Conservation (phyloP, 345 rosid species). For the Gossypium stocksii region DNA sequence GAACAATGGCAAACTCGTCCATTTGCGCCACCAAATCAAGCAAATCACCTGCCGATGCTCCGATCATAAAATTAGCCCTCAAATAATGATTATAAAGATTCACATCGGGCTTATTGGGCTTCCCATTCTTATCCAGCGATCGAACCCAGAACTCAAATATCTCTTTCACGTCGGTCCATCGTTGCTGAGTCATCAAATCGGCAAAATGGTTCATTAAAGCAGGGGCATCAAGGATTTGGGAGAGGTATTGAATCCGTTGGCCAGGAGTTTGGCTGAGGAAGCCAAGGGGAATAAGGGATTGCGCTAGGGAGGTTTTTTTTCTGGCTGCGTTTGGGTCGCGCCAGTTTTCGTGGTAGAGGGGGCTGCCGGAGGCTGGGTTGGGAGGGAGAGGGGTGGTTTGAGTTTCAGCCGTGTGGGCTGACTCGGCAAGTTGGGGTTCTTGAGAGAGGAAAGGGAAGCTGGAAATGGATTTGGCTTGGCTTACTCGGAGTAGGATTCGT, state of each 20-base stretch:
- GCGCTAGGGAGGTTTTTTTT: slow-evolving; percentile 18
- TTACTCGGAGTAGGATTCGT: slow-evolving; percentile 31
- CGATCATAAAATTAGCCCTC: slow-evolving; percentile 73
- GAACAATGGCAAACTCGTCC: slow-evolving; percentile 57
- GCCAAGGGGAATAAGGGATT: slow-evolving; percentile 48
- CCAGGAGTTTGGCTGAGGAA: slow-evolving; percentile 27
- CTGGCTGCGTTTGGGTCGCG: slow-evolving; percentile 57
- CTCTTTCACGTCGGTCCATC: slow-evolving; percentile 76
- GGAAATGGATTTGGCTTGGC: slow-evolving; percentile 50
- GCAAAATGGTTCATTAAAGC: slow-evolving; percentile 60
- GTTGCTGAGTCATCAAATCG: slow-evolving; percentile 69
- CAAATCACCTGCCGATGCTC: slow-evolving; percentile 50
- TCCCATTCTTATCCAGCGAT: slow-evolving; percentile 69
- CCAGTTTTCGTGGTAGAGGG: slow-evolving; percentile 79
- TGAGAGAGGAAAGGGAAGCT: slow-evolving; percentile 61
- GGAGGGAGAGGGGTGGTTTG: slow-evolving; percentile 64
- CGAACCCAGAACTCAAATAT: slow-evolving; percentile 78
- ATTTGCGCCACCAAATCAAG: slow-evolving; percentile 65
- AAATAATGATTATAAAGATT: slow-evolving; percentile 71
- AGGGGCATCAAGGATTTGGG: slow-evolving; percentile 41
- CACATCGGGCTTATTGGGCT: slow-evolving; percentile 77
- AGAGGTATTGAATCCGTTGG: slow-evolving; percentile 38
- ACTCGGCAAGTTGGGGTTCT: slow-evolving; percentile 61
- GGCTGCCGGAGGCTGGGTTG: slow-evolving; percentile 84
- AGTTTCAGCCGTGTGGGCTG: slow-evolving; percentile 18